Evolutionary conservation across 345 rosid species (phyloP).

Genomic region (Excoecaria cochinchinensis): DNA sequence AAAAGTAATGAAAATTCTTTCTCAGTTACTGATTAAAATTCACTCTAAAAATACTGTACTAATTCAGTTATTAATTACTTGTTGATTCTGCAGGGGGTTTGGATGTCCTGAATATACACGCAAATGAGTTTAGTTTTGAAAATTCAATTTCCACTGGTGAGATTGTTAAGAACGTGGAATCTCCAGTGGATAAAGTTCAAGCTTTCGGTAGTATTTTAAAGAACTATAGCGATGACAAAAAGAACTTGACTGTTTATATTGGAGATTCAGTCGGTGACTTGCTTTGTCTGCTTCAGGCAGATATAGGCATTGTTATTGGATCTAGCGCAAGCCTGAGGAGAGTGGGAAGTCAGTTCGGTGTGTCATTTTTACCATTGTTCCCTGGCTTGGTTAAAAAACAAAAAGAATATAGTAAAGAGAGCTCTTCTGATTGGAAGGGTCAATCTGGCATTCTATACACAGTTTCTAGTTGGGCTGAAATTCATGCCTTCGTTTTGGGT

Average conservation of each 20-base stretch:
- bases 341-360: constrained; percentile 75
- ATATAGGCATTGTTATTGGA: constrained; percentile 84
- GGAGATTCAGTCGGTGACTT: constrained; percentile 93
- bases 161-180: constrained; percentile 60
- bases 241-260: constrained; percentile 64
- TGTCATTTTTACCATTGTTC: constrained; percentile 80
- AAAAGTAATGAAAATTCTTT: not conserved
- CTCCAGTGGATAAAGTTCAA: constrained; percentile 73
- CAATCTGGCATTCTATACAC: constrained; percentile 77
- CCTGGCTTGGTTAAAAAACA: constrained; percentile 73
- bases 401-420: constrained; percentile 46
- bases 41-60: not conserved
- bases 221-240: constrained; percentile 32
- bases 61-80: constrained; percentile 2
- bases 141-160: constrained; percentile 80
- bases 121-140: constrained; percentile 72
- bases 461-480: constrained; percentile 85
- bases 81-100: constrained; percentile 50
- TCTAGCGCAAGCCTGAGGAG: constrained; percentile 80
- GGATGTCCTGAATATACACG: constrained; percentile 56
- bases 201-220: constrained; percentile 52
- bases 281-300: constrained; percentile 90
- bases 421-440: constrained; percentile 58
- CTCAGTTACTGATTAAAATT: not conserved
- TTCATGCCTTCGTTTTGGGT: constrained; percentile 88